Percentiles rank a stretch among this genome's conserved stretches.
Evolutionary conservation across 2,329 filamentous ascomycete species (phyloP).

Genomic region (Nigrospora osmanthi): DNA sequence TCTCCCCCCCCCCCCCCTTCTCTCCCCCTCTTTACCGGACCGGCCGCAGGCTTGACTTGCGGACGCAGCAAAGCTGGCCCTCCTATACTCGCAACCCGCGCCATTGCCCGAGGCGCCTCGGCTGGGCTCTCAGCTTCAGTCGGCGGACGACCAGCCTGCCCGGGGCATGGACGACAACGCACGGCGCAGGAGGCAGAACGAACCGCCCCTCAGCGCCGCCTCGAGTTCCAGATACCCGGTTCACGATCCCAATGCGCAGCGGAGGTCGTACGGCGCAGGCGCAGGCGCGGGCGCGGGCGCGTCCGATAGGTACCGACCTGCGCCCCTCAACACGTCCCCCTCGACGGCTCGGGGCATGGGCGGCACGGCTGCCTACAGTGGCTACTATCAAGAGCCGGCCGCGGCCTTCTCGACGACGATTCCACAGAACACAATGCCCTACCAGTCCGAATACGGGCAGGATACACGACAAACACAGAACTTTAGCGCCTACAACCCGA

Average conservation of each 20-base stretch:
- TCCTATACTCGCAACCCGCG: slow-evolving; percentile 51
- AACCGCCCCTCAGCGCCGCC: slow-evolving; percentile 56
- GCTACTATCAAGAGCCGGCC: slow-evolving; percentile 50
- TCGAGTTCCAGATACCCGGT: slow-evolving; percentile 45
- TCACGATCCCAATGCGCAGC: slow-evolving; percentile 40
- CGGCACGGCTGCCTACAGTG: slow-evolving; percentile 48
- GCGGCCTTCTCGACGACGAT: slow-evolving; percentile 48
- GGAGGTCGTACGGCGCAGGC: slow-evolving; percentile 30
- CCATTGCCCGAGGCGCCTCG: slow-evolving; percentile 59
- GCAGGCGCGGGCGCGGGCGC: slow-evolving; percentile 25
- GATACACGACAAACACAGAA: slow-evolving; percentile 48
- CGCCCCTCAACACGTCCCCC: slow-evolving; percentile 41
- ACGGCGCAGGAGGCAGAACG: slow-evolving; percentile 67
- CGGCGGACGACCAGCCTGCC: slow-evolving; percentile 42
- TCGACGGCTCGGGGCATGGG: slow-evolving; percentile 42
- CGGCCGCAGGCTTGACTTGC: slow-evolving; percentile 2
- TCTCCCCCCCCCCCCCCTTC: neutral
- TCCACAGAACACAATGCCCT: slow-evolving; percentile 41
- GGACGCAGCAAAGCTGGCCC: slow-evolving; percentile 52
- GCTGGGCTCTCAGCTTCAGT: slow-evolving; percentile 51
- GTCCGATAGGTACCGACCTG: slow-evolving; percentile 43
- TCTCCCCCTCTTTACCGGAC: neutral
- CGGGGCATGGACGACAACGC: slow-evolving; percentile 73
- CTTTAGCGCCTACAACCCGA: slow-evolving; percentile 53
- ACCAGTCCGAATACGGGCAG: slow-evolving; percentile 57